Evolutionary conservation across 208 protist species (phyloP).

Genomic region (Trypanosoma caninum): DNA sequence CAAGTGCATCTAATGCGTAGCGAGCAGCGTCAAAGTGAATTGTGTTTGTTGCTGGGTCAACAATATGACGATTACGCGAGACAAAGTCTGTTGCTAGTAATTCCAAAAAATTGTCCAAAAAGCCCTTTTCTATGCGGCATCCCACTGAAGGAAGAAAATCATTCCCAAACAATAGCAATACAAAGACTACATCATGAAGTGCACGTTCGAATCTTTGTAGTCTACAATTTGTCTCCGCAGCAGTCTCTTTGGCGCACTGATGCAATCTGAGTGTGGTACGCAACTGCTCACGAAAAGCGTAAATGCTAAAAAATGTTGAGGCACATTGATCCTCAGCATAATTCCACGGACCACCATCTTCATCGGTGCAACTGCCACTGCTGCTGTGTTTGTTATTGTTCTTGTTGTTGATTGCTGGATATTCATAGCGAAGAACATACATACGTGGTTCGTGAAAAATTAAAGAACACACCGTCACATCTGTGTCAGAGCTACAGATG

Average conservation of each 20-base stretch:
- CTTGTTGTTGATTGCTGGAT: slow-evolving; percentile 37
- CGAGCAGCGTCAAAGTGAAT: slow-evolving; percentile 73
- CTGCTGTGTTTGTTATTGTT: slow-evolving; percentile 1
- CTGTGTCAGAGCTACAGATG: slow-evolving; percentile 99
- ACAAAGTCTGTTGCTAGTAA: slow-evolving; percentile 82
- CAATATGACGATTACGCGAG: slow-evolving; percentile 58
- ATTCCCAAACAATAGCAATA: slow-evolving; percentile 98
- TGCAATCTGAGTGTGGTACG: slow-evolving; percentile 37
- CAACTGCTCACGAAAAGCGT: slow-evolving; percentile 70
- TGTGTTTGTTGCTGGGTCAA: slow-evolving; percentile 66
- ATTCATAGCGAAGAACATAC: slow-evolving; percentile 96
- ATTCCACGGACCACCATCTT: slow-evolving; percentile 8
- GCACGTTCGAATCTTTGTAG: slow-evolving; percentile 51
- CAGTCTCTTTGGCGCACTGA: neutral
- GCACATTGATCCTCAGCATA: slow-evolving; percentile 48
- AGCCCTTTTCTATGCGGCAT: slow-evolving; percentile 93
- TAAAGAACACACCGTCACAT: slow-evolving; percentile 97
- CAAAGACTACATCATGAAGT: slow-evolving; percentile 97
- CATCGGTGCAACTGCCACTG: neutral
- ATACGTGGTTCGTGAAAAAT: slow-evolving; percentile 97
- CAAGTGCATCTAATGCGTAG: slow-evolving; percentile 76
- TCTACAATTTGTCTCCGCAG: slow-evolving; percentile 2
- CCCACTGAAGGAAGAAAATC: slow-evolving; percentile 98
- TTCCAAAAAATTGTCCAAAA: slow-evolving; percentile 87
- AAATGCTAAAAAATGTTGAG: slow-evolving; percentile 87